phyloP scores from a whole-genome alignment of 805 yeast species.

The Phaffomyces opuntiae region DNA sequence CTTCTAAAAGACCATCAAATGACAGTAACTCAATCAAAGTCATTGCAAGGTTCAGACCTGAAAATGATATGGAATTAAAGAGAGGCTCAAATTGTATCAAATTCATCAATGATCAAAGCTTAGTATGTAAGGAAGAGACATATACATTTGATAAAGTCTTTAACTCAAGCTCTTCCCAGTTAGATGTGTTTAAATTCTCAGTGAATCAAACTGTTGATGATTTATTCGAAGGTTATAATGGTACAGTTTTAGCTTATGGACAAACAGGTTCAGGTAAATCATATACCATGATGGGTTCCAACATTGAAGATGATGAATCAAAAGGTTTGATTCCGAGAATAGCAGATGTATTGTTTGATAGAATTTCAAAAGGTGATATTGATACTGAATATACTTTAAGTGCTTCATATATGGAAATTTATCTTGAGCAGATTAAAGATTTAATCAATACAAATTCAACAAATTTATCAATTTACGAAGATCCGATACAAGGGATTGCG shows the following conservation, averaged over 20 bases:
- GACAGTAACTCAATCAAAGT: constrained; percentile 46
- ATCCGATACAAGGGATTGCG: constrained; percentile 55
- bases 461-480: constrained; percentile 49
- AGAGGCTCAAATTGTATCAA: background rate
- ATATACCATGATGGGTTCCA: constrained; percentile 65
- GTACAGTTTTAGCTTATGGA: constrained; percentile 73
- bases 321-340: constrained; percentile 70
- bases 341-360: constrained; percentile 54
- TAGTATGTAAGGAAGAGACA: constrained; percentile 13
- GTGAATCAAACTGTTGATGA: constrained; percentile 61
- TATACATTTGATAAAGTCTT: constrained; percentile 68
- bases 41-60: constrained; percentile 67
- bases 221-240: constrained; percentile 67
- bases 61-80: constrained; percentile 27
- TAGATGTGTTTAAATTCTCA: constrained; percentile 51
- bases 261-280: constrained; percentile 84
- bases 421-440: constrained; percentile 72
- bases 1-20: background rate
- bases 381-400: constrained; percentile 54
- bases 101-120: constrained; percentile 8
- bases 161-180: constrained; percentile 42
- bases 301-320: constrained; percentile 15
- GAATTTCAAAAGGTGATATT: constrained; percentile 36
- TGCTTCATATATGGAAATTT: constrained; percentile 74
- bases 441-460: constrained; percentile 32